Evolutionary conservation across 371 early-diverging fungal genomes (phyloP).

Genomic region (Umbelopsis sp.): DNA sequence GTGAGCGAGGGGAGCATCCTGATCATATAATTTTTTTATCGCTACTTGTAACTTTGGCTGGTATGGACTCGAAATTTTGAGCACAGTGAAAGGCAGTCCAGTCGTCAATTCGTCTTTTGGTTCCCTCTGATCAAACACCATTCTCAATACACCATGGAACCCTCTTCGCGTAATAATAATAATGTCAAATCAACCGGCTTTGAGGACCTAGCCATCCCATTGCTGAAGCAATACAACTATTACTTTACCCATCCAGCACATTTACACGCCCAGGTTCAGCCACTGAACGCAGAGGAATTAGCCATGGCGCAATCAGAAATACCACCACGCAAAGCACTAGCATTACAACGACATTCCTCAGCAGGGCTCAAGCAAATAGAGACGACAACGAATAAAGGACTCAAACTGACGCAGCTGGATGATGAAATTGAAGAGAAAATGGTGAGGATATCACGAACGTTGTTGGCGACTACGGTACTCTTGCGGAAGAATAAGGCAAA

Average conservation of each 20-base stretch:
- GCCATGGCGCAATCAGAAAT: constrained; percentile 28
- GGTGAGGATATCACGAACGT: constrained; percentile 9
- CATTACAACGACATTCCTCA: constrained; percentile 11
- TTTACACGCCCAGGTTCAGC: constrained; percentile 48
- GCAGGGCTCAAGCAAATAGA: constrained; percentile 1
- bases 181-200: constrained; percentile 25
- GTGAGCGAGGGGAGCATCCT: too few species aligned
- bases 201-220: constrained; percentile 36
- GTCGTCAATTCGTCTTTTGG: too few species aligned
- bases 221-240: constrained; percentile 46
- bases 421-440: constrained; percentile 16
- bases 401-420: constrained; percentile 6
- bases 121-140: too few species aligned
- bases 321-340: constrained; percentile 16
- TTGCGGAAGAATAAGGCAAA: constrained; percentile 11
- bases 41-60: too few species aligned
- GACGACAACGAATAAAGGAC: constrained; percentile 3
- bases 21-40: too few species aligned
- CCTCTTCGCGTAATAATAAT: not conserved
- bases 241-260: constrained; percentile 48
- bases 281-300: constrained; percentile 36
- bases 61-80: too few species aligned
- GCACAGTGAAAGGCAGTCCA: too few species aligned
- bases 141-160: not conserved
- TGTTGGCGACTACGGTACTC: constrained; percentile 9